Percentiles rank a stretch among this genome's conserved stretches.
Conservation (phyloP, 2,329 filamentous ascomycete genomes). For the Zasmidium cellare region DNA sequence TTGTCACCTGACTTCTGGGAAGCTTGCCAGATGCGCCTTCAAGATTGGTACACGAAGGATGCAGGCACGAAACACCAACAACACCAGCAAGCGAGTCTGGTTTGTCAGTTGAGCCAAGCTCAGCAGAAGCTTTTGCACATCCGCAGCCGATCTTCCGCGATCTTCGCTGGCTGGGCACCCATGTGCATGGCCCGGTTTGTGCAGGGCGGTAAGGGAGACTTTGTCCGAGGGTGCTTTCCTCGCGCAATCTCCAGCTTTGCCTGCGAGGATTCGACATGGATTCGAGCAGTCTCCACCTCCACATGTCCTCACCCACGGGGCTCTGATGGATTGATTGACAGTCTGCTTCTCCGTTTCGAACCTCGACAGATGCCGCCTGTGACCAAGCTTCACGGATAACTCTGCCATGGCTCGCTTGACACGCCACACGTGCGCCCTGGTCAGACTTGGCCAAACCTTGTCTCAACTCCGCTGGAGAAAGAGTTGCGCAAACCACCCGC, state of each 20-base stretch:
- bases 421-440: neutral
- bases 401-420: neutral
- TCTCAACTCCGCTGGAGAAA: neutral
- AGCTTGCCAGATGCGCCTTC: neutral
- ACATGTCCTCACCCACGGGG: neutral
- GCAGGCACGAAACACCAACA: neutral
- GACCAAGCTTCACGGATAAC: neutral
- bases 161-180: neutral
- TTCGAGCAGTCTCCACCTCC: too few species aligned
- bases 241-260: too few species aligned
- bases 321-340: neutral
- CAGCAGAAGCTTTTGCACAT: neutral
- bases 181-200: neutral
- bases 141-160: neutral
- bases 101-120: neutral
- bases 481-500: neutral
- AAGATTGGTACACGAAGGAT: neutral
- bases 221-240: neutral
- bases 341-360: neutral
- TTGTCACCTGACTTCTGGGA: too few species aligned
- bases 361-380: neutral
- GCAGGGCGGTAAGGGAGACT: neutral
- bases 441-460: slow-evolving; percentile 1
- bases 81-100: neutral
- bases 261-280: too few species aligned